Base-by-base conservation (phyloP, 768 basidiomycete species). In the Gymnopilus junonius region DNA sequence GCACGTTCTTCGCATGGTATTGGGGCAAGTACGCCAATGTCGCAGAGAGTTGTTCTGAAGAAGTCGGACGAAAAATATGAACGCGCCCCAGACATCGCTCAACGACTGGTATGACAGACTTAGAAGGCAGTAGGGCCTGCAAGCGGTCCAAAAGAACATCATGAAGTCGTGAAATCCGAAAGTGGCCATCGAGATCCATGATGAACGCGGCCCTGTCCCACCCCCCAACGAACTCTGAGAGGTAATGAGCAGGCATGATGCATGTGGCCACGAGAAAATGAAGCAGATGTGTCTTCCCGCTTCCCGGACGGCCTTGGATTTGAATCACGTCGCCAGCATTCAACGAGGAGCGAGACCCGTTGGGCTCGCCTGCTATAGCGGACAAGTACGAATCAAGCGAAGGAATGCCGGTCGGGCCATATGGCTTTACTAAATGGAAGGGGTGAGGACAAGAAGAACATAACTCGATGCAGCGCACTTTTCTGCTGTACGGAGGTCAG, bases 211-310 rank as follows among this genome's bases (percentile, higher is more conserved):
- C 81, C 71, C 87, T 89, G 45, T 79, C 82, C 82, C 88, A 88
- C 27, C 90, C 90, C 40, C 79, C 83, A n/a, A 87, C 61, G 12
- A 58, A 48, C 37, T 76, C 61, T 29, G 70, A 73, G 39, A 68
- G 53, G 64, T 77, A 65, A 23, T 65, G 65, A 32, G 66, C 39
- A 21, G 91, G 90, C 11, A 86, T 73, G 58, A 93, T 77, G 66
- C 89, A 87, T 21, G 79, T 81, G 12, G 85, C 74, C 27, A 91
- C 72, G 53, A 93, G 73, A 70, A 85, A 82, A 70, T 90, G 90
- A 27, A 93, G 75, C n/a, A 95, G 76, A 65, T 90, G 89, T 2
- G 91, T 89, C 76, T 95, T 95, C 29, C 92, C 93, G 6, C 89
- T 87, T 27, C 81, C 83, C 4, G 92, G 79, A 2, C 87, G 84